Percentiles rank a stretch among this genome's conserved stretches.
These are phyloP conservation scores for Coemansia javaensis DNA, from an alignment of 192 early-diverging fungal genomes.

Conservation along the genomic window DNA sequence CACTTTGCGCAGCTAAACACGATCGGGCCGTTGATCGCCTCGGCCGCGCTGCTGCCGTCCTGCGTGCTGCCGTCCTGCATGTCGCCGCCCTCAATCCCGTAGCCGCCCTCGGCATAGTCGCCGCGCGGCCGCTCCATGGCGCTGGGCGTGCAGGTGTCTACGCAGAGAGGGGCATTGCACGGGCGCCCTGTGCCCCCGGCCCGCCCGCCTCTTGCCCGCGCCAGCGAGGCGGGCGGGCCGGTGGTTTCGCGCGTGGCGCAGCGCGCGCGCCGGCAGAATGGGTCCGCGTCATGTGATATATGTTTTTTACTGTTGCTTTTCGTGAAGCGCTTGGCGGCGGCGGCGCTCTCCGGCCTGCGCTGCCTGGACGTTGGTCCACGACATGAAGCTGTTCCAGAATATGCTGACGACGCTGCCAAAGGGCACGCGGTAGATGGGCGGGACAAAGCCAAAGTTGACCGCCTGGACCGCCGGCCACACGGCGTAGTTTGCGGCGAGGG, in stretches of 20 bases:
- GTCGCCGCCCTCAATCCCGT: constrained; percentile 2
- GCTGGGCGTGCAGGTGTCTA: neutral
- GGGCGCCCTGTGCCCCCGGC: too few relatives aligned
- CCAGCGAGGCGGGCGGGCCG: too few relatives aligned
- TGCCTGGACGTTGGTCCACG: constrained; percentile 54
- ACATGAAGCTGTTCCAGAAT: constrained; percentile 73
- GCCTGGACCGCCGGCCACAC: constrained; percentile 72
- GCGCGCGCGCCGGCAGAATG: too few relatives aligned
- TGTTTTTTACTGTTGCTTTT: too few relatives aligned
- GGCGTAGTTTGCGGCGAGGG: constrained; percentile 64
- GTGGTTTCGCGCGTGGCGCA: too few relatives aligned
- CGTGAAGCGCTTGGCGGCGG: too few relatives aligned
- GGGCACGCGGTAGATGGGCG: constrained; percentile 61
- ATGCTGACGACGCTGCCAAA: constrained; percentile 68
- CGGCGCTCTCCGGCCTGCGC: neutral
- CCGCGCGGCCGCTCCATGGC: constrained; percentile 21
- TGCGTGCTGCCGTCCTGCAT: neutral
- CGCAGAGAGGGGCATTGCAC: too few relatives aligned
- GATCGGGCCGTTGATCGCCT: constrained; percentile 36
- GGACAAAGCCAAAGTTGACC: constrained; percentile 69
- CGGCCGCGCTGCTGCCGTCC: constrained; percentile 15
- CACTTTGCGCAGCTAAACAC: constrained; percentile 48
- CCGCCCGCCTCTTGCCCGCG: too few relatives aligned
- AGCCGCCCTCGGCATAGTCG: constrained; percentile 4
- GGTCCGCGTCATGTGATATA: too few relatives aligned